Base-by-base conservation (phyloP, 2,329 filamentous ascomycete species). In the Sarocladiaceae sp. region DNA sequence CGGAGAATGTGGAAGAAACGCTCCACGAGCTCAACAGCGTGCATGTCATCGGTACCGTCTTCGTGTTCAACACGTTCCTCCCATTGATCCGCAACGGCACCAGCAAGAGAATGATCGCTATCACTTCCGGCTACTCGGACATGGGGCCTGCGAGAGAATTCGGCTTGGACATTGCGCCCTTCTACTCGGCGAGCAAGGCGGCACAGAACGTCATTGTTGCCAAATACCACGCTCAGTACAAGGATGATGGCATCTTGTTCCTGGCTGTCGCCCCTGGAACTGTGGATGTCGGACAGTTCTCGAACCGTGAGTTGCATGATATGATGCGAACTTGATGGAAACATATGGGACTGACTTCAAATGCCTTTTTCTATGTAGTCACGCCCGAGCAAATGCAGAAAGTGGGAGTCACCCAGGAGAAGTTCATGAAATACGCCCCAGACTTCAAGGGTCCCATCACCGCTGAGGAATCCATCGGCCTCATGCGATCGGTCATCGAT, bases 71-170 rank as follows among this genome's bases (percentile, higher is more conserved):
- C 49, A 51, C 67, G 2, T 77, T 77, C 56, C 40, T 76, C 3
- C 74, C 76, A 0, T 63, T 78, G 0, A 58, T 82, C 35, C 56
- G 64, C 2, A 67, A 70, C 42, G 68, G 76, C 20, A 50, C 55
- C 3, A 52, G 46, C n/a, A 80, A 78, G 58, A 80, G 79, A 54
- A 65, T 77, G 33, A 64, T 74, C 35, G 53, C 64, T 33, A 67
- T 80, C 11, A 65, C 69, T 20, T 68, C 54, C 5, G 74, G 71
- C 33, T 41, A 65, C 19, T 69, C 66, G 0, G 74, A 78, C 51
- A 15, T 60, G 0, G 66, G 72, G 6, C 45, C 72, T 11, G 61
- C 59, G 47, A 62, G 56, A 27, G 44, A 67, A 0, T 51, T 49
- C 21, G 61, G 62, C 1, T 48, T 76, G 39, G 58, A 61, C 0